Evolutionary conservation across 1,139 yeast species (phyloP).

Genomic region (Taphrina wiesneri): DNA sequence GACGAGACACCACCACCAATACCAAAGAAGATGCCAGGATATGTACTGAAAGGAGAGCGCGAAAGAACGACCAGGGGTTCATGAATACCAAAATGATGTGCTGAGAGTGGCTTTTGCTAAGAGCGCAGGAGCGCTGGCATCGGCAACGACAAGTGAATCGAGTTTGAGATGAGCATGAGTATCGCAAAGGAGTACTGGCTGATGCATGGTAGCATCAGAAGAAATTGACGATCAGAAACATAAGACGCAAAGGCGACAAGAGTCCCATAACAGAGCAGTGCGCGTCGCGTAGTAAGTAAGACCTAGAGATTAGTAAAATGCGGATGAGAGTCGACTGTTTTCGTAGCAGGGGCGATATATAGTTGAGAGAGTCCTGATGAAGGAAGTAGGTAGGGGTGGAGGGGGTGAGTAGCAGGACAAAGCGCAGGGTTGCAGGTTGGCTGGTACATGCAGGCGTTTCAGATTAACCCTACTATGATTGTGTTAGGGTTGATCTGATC

Average conservation of each 20-base stretch:
- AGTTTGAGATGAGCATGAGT: neutral
- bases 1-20: slow-evolving; percentile 16
- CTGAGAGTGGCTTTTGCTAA: neutral
- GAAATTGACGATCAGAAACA: neutral
- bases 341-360: no score
- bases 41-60: neutral
- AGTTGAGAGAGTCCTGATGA: no score
- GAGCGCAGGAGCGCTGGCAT: neutral
- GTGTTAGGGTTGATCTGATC: neutral
- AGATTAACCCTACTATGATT: no score
- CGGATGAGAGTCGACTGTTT: no score
- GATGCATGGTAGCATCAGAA: neutral
- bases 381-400: no score
- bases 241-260: slow-evolving; percentile 3
- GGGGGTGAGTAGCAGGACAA: no score
- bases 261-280: neutral
- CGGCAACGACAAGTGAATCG: neutral
- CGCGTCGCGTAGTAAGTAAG: neutral
- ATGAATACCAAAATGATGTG: neutral
- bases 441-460: no score
- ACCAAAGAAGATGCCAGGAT: slow-evolving; percentile 4
- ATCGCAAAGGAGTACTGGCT: neutral
- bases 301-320: neutral
- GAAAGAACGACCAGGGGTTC: neutral
- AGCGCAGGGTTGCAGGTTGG: no score